A percentile compares a stretch with the other conserved stretches of the same genome.
phyloP scores from a whole-genome alignment of 1,139 yeast genomes.

The Magnusiomyces ingens region DNA sequence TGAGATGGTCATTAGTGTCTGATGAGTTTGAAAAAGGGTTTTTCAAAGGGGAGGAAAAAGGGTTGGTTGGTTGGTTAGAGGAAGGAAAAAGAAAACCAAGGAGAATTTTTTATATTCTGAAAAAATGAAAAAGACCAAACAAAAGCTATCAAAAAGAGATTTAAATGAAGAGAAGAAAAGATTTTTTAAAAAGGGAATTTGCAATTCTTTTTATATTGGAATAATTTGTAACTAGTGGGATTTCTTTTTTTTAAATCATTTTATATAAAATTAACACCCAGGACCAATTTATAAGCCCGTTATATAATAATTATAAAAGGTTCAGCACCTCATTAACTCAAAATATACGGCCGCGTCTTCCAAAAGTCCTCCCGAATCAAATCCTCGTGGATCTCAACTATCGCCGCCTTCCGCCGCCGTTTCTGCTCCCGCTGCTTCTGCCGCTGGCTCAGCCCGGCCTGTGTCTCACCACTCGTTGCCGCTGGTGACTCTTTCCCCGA shows the following conservation, averaged over 20 bases:
- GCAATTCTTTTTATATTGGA: no score
- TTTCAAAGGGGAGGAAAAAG: not conserved
- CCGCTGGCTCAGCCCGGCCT: conserved; percentile 34
- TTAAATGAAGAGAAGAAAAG: not conserved
- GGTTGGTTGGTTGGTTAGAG: conserved; percentile 1
- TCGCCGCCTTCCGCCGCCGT: conserved; percentile 43
- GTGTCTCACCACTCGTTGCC: conserved; percentile 4
- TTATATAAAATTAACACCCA: no score
- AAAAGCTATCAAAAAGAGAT: not conserved
- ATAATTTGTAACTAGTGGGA: no score
- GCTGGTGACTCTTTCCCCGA: not conserved
- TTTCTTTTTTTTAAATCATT: not conserved
- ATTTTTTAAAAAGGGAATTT: not conserved
- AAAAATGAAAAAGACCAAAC: not conserved
- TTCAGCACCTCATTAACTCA: no score
- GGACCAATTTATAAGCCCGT: no score
- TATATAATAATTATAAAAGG: no score
- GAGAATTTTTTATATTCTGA: not conserved
- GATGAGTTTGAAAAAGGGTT: not conserved
- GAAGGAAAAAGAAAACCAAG: not conserved
- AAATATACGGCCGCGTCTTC: conserved; percentile 21
- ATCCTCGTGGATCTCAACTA: conserved; percentile 40
- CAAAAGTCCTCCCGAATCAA: conserved; percentile 29
- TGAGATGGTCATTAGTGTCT: not conserved
- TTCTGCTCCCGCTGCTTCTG: conserved; percentile 48